These are phyloP conservation scores for Penicillium sp. DNA, from an alignment of 2,329 filamentous ascomycete species.

Conservation along the genomic window DNA sequence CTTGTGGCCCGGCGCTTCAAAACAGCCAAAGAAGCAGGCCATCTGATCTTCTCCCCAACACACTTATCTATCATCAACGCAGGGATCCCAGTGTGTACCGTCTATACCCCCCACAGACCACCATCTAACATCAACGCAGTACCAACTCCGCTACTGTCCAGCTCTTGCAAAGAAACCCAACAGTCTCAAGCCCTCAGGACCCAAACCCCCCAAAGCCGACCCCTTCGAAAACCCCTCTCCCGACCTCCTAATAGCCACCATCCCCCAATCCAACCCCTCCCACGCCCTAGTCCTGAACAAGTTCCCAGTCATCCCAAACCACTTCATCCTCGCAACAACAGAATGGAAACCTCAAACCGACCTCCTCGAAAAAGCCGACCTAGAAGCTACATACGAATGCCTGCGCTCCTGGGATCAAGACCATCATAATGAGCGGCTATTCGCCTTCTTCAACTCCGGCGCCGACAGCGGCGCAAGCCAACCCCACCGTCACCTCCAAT, in stretches of 20 bases:
- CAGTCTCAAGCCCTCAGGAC: slow-evolving; percentile 19
- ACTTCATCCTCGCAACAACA: slow-evolving; percentile 48
- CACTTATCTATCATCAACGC: slow-evolving; percentile 35
- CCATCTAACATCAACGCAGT: slow-evolving; percentile 28
- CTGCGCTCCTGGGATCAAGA: slow-evolving; percentile 35
- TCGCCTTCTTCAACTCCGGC: slow-evolving; percentile 49
- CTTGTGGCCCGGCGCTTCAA: slow-evolving; percentile 36
- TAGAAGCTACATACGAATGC: slow-evolving; percentile 40
- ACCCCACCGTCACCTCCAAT: slow-evolving; percentile 46
- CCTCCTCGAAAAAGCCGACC: slow-evolving; percentile 41
- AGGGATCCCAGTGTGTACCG: slow-evolving; percentile 32
- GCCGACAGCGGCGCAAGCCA: slow-evolving; percentile 47
- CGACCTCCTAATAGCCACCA: slow-evolving; percentile 40
- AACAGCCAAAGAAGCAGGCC: slow-evolving; percentile 34
- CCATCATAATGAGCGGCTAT: slow-evolving; percentile 26
- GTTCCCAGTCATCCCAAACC: slow-evolving; percentile 46
- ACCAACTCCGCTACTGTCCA: slow-evolving; percentile 47
- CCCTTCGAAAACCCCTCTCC: slow-evolving; percentile 43
- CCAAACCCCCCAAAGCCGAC: slow-evolving; percentile 33
- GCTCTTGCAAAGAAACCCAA: slow-evolving; percentile 44
- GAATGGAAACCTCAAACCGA: slow-evolving; percentile 42
- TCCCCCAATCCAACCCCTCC: slow-evolving; percentile 33
- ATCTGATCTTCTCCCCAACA: slow-evolving; percentile 39
- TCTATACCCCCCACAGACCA: background rate
- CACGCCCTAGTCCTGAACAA: slow-evolving; percentile 46